Percentiles rank a stretch among this genome's conserved stretches.
Evolutionary conservation across 169 alveolate genomes (phyloP).

Genomic region (Haemoproteus tartakovskyi): DNA sequence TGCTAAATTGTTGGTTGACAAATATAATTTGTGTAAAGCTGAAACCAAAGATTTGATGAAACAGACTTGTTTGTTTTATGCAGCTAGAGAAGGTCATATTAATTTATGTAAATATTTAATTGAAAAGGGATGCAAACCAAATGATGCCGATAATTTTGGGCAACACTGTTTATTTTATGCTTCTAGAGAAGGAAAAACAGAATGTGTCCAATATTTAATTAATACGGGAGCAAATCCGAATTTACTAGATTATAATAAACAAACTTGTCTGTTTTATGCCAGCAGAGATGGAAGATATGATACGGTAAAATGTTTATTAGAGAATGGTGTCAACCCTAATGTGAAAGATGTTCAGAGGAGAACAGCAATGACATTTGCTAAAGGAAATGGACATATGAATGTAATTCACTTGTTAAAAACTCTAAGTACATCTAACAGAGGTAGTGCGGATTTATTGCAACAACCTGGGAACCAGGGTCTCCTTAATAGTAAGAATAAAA

Average conservation of each 20-base stretch:
- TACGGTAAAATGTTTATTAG: slow-evolving; percentile 84
- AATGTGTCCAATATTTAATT: slow-evolving; percentile 76
- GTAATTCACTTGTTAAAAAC: slow-evolving; percentile 81
- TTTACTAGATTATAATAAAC: slow-evolving; percentile 83
- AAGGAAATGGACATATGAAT: slow-evolving; percentile 84
- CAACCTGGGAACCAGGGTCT: neutral
- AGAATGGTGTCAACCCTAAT: slow-evolving; percentile 84
- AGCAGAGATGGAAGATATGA: slow-evolving; percentile 88
- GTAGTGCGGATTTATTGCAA: slow-evolving; percentile 2
- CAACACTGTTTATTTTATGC: slow-evolving; percentile 91
- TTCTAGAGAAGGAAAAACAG: slow-evolving; percentile 90
- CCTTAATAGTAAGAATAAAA: slow-evolving; percentile 8
- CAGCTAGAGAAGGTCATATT: slow-evolving; percentile 91
- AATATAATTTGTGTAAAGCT: slow-evolving; percentile 79
- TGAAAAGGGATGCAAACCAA: slow-evolving; percentile 86
- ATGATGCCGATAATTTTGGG: slow-evolving; percentile 87
- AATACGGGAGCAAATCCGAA: slow-evolving; percentile 86
- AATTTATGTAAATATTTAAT: slow-evolving; percentile 82
- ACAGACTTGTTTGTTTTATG: slow-evolving; percentile 91
- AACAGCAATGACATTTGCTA: slow-evolving; percentile 88
- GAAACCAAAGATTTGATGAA: slow-evolving; percentile 82
- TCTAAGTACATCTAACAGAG: neutral
- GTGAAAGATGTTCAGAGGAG: slow-evolving; percentile 87
- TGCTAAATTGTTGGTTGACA: slow-evolving; percentile 78
- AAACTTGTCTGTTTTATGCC: slow-evolving; percentile 91